Evolutionary conservation across 768 basidiomycete species (phyloP).

Genomic region (Xerocomellus intermedius): DNA sequence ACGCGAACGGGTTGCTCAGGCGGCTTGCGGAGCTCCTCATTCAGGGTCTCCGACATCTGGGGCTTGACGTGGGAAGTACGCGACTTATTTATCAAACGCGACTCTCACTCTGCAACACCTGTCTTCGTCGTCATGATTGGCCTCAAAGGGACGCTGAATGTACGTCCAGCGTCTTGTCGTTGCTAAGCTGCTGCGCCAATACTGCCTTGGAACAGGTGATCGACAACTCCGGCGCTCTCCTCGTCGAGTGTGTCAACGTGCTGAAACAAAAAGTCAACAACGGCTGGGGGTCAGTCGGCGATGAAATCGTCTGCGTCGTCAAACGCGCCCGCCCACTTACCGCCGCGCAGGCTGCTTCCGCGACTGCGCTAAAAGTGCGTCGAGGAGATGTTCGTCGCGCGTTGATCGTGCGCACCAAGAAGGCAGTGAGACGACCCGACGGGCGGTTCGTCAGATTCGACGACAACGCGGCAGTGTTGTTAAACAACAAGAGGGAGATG

Average conservation of each 20-base stretch:
- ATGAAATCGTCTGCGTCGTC: slow-evolving; percentile 95
- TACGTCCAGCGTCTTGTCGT: slow-evolving; percentile 33
- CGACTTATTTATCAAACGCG: slow-evolving; percentile 12
- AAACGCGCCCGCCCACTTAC: slow-evolving; percentile 86
- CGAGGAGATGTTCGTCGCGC: slow-evolving; percentile 94
- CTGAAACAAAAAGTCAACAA: slow-evolving; percentile 95
- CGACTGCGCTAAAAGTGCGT: slow-evolving; percentile 85
- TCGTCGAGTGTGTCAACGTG: slow-evolving; percentile 95
- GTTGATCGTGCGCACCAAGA: slow-evolving; percentile 91
- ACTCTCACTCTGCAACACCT: neutral
- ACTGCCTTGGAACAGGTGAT: slow-evolving; percentile 60
- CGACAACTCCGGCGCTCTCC: slow-evolving; percentile 94
- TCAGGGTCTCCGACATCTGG: slow-evolving; percentile 1
- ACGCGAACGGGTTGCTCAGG: neutral
- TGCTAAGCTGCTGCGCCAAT: neutral
- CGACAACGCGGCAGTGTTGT: slow-evolving; percentile 91
- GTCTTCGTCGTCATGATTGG: slow-evolving; percentile 69
- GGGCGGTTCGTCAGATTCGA: slow-evolving; percentile 88
- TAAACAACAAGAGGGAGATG: slow-evolving; percentile 97
- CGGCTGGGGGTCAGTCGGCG: slow-evolving; percentile 90
- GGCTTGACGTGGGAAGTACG: slow-evolving; percentile 26
- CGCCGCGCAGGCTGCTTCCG: slow-evolving; percentile 60
- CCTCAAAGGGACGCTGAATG: slow-evolving; percentile 89
- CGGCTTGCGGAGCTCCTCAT: slow-evolving; percentile 17
- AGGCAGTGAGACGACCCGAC: slow-evolving; percentile 81